phyloP scores from a whole-genome alignment of 2,329 filamentous ascomycete species.

The Alternaria panax region DNA sequence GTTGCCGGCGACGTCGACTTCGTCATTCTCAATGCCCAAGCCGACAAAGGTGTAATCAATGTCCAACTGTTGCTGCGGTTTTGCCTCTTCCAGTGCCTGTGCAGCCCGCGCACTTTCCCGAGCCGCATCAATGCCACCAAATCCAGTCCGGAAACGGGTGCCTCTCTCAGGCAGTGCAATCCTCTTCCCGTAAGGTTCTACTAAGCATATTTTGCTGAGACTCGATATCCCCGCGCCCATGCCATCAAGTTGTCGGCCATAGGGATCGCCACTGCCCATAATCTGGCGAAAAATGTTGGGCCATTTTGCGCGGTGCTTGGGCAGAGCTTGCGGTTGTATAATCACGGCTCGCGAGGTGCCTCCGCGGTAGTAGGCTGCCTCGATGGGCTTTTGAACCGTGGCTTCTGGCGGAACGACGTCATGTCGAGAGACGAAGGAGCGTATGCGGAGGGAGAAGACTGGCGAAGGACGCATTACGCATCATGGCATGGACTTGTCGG shows the following conservation, averaged over 20 bases:
- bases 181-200: slow-evolving; percentile 52
- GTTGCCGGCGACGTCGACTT: slow-evolving; percentile 72
- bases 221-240: slow-evolving; percentile 74
- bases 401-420: slow-evolving; percentile 11
- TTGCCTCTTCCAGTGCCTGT: slow-evolving; percentile 8
- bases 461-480: slow-evolving; percentile 34
- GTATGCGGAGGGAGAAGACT: slow-evolving; percentile 24
- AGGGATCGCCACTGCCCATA: slow-evolving; percentile 71
- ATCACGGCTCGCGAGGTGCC: slow-evolving; percentile 74
- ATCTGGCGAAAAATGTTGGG: slow-evolving; percentile 61
- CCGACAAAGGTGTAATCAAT: slow-evolving; percentile 77
- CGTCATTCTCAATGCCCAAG: slow-evolving; percentile 67
- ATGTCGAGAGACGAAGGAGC: slow-evolving; percentile 17
- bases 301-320: slow-evolving; percentile 57
- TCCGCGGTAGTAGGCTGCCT: slow-evolving; percentile 69
- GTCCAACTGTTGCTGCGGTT: slow-evolving; percentile 47
- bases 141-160: slow-evolving; percentile 15
- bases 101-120: slow-evolving; percentile 10
- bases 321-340: slow-evolving; percentile 62
- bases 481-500: slow-evolving; percentile 19
- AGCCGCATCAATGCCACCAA: slow-evolving; percentile 21
- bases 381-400: slow-evolving; percentile 28
- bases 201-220: slow-evolving; percentile 74
- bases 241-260: slow-evolving; percentile 75
- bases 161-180: slow-evolving; percentile 1